Conservation (phyloP, 495 filamentous ascomycete genomes). For the Penicillium atrosanguineum region DNA sequence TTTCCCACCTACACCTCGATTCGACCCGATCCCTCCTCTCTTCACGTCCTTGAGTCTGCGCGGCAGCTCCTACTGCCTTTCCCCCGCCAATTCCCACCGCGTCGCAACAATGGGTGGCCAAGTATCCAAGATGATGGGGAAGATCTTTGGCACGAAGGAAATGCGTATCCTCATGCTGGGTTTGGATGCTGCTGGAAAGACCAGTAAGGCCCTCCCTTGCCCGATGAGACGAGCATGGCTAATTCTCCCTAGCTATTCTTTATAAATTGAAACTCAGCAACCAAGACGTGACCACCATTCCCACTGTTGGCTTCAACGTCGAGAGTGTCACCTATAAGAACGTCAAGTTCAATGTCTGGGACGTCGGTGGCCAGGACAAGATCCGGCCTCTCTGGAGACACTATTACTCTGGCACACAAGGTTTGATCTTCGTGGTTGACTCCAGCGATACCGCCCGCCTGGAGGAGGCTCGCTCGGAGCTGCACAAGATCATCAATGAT, state of each 20-base stretch:
- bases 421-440: slow-evolving; percentile 96
- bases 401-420: slow-evolving; percentile 98
- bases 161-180: slow-evolving; percentile 98
- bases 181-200: slow-evolving; percentile 97
- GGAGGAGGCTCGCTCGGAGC: slow-evolving; percentile 83
- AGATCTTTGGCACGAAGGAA: slow-evolving; percentile 98
- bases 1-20: slow-evolving; percentile 2
- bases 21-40: background rate
- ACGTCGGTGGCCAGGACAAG: slow-evolving; percentile 99
- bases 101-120: slow-evolving; percentile 66
- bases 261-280: slow-evolving; percentile 96
- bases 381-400: slow-evolving; percentile 97
- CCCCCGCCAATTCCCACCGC: slow-evolving; percentile 18
- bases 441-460: slow-evolving; percentile 82
- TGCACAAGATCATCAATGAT: slow-evolving; percentile 95
- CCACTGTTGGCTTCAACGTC: slow-evolving; percentile 98
- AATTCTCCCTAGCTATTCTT: slow-evolving; percentile 67
- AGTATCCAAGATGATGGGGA: slow-evolving; percentile 88
- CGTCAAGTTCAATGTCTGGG: slow-evolving; percentile 99
- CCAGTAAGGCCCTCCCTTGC: slow-evolving; percentile 53
- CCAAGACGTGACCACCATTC: slow-evolving; percentile 98
- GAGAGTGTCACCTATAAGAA: slow-evolving; percentile 99
- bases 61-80: slow-evolving; percentile 1
- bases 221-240: background rate
- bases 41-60: background rate